Evolutionary conservation across 2,329 filamentous ascomycete species (phyloP).

Genomic region (Arthroderma sp.): DNA sequence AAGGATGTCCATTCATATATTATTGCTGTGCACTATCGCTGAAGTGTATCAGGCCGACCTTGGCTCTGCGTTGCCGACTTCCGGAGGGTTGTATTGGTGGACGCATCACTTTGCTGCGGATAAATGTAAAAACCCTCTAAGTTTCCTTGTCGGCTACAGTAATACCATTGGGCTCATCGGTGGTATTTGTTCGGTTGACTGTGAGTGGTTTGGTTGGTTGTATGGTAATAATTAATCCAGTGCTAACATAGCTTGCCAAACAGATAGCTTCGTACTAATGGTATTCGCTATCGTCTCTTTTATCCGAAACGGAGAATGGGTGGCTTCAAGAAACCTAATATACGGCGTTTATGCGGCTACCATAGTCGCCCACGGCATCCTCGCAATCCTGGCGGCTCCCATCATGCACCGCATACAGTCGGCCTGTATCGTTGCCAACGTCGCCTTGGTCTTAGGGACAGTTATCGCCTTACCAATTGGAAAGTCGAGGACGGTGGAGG

Average conservation of each 20-base stretch:
- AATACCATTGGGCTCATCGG: conserved; percentile 51
- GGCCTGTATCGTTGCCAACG: conserved; percentile 44
- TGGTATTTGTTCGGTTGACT: conserved; percentile 51
- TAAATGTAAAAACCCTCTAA: conserved; percentile 45
- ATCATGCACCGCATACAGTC: conserved; percentile 50
- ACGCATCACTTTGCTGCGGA: conserved; percentile 48
- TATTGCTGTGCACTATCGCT: neutral
- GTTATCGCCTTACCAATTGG: conserved; percentile 47
- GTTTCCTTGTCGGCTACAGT: conserved; percentile 49
- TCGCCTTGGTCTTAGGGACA: conserved; percentile 44
- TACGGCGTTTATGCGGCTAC: conserved; percentile 47
- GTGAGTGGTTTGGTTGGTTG: conserved; percentile 17
- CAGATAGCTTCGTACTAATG: conserved; percentile 44
- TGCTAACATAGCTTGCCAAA: neutral
- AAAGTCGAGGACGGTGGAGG: conserved; percentile 18
- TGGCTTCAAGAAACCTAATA: conserved; percentile 43
- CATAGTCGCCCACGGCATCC: conserved; percentile 43
- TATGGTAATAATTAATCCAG: neutral
- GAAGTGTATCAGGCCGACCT: conserved; percentile 33
- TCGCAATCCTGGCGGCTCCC: conserved; percentile 42
- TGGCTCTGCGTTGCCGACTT: conserved; percentile 46
- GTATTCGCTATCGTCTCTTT: conserved; percentile 49
- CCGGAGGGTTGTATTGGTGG: conserved; percentile 48
- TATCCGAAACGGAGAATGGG: conserved; percentile 45
- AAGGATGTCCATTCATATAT: neutral